Evolutionary conservation across 176 grass and related monocot species (phyloP).

Genomic region (Triticum timopheevii): DNA sequence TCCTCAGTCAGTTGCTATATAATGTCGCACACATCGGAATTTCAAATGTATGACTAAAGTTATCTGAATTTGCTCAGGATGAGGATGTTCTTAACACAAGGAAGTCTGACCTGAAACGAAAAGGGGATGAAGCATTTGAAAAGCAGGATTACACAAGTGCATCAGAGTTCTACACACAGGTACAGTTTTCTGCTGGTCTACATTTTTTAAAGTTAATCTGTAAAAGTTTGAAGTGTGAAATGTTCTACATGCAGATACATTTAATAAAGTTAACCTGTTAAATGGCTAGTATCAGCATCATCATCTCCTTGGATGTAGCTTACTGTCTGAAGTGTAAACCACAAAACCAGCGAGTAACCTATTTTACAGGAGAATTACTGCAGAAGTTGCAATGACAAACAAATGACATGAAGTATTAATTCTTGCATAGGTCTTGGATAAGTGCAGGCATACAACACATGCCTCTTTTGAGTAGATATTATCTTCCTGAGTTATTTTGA

Average conservation of each 20-base stretch:
- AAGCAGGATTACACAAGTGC: conserved; percentile 41
- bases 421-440: background rate
- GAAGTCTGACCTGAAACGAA: conserved; percentile 31
- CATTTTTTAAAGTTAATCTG: background rate
- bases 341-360: background rate
- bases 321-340: background rate
- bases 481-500: background rate
- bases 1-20: background rate
- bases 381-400: background rate
- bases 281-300: background rate
- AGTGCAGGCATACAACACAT: background rate
- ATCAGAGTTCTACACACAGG: conserved; percentile 13
- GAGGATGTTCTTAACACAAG: conserved; percentile 11
- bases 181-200: background rate
- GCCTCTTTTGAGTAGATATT: background rate
- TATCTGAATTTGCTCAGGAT: conserved; percentile 16
- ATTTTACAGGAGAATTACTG: background rate
- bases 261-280: background rate
- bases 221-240: no score
- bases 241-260: background rate
- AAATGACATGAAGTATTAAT: background rate
- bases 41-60: background rate
- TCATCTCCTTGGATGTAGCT: background rate
- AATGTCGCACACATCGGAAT: background rate
- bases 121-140: conserved; percentile 33